Evolutionary conservation across 495 filamentous ascomycete species (phyloP).

Genomic region (Durotheca rogersii): DNA sequence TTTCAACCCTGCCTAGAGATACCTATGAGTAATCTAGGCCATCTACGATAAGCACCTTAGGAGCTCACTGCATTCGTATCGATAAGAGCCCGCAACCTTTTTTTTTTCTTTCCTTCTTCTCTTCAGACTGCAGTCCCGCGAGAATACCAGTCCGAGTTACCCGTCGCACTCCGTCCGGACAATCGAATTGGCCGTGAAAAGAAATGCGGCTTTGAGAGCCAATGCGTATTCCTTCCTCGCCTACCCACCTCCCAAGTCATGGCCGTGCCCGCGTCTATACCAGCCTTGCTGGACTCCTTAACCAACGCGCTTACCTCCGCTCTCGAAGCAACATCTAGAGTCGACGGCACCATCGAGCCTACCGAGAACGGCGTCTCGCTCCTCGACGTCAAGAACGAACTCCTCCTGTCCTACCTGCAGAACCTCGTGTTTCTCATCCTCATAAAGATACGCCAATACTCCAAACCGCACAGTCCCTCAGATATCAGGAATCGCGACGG

Average conservation of each 20-base stretch:
- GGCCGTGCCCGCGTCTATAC: slow-evolving; percentile 52
- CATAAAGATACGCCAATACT: slow-evolving; percentile 69
- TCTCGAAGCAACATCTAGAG: slow-evolving; percentile 60
- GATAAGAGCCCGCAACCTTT: too few relatives aligned
- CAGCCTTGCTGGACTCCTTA: slow-evolving; percentile 62
- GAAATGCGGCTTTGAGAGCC: too few relatives aligned
- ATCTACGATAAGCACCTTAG: too few relatives aligned
- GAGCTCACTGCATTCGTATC: too few relatives aligned
- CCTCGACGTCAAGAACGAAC: slow-evolving; percentile 90
- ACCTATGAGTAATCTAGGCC: too few relatives aligned
- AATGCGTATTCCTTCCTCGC: neutral
- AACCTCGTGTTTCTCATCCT: slow-evolving; percentile 89
- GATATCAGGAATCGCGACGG: too few relatives aligned
- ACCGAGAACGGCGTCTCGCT: slow-evolving; percentile 88
- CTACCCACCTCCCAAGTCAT: too few relatives aligned
- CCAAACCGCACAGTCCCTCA: slow-evolving; percentile 32
- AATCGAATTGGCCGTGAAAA: neutral
- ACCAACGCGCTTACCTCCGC: slow-evolving; percentile 63
- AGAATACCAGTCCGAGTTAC: too few relatives aligned
- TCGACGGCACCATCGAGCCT: slow-evolving; percentile 55
- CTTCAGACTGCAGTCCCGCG: too few relatives aligned
- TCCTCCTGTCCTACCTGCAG: slow-evolving; percentile 92
- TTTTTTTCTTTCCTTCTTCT: too few relatives aligned
- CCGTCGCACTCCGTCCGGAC: too few relatives aligned
- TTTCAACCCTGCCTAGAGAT: neutral